phyloP scores from a whole-genome alignment of 192 early-diverging fungal species.

The Entomortierella lignicola region DNA sequence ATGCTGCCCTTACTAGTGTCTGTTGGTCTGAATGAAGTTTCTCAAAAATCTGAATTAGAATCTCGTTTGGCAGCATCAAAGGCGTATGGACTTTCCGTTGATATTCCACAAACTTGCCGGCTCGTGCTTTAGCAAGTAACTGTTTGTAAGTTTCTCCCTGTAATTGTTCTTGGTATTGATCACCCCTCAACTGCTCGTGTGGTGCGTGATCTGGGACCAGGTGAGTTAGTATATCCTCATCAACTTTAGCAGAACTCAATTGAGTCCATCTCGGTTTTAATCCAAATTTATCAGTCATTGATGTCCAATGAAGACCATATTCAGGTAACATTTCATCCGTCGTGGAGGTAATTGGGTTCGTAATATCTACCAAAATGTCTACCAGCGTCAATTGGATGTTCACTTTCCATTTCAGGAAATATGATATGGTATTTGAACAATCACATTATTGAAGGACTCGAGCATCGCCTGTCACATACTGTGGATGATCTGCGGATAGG shows the following conservation, averaged over 20 bases:
- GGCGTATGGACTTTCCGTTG: background rate
- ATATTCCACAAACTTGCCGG: conserved; percentile 14
- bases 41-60: conserved; percentile 57
- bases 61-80: conserved; percentile 51
- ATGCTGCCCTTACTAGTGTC: conserved; percentile 37
- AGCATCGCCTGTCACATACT: no score
- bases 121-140: conserved; percentile 9
- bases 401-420: no score
- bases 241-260: background rate
- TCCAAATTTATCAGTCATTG: background rate
- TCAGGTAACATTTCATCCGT: background rate
- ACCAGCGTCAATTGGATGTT: no score
- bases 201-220: conserved; percentile 6
- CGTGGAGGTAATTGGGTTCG: no score
- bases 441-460: no score
- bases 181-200: background rate
- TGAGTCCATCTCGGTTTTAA: background rate
- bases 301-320: background rate
- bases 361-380: no score
- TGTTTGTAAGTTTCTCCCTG: background rate
- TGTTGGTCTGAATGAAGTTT: conserved; percentile 35
- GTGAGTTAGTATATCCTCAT: conserved; percentile 21
- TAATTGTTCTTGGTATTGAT: background rate
- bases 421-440: no score
- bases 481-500: no score